phyloP scores from a whole-genome alignment of 257 asterid genomes.

The Oldenlandia corymbosa region DNA sequence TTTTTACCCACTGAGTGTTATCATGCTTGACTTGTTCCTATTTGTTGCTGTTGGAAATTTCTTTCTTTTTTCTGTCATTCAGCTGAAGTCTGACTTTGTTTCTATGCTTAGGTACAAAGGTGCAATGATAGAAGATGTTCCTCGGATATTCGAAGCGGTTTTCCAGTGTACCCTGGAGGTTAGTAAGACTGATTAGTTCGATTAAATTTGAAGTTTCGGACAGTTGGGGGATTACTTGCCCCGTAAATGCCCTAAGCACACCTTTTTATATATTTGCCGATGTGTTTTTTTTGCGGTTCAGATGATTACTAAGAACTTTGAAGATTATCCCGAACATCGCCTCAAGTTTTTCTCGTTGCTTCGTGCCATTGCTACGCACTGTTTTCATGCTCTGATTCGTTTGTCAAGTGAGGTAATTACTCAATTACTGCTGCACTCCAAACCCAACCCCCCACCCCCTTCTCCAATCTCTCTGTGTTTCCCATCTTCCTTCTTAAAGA shows the following conservation, averaged over 20 bases:
- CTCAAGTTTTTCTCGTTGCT: slow-evolving; percentile 93
- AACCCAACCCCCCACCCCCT: background rate
- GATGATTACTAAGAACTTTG: slow-evolving; percentile 98
- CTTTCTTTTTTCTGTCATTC: background rate
- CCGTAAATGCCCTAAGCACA: background rate
- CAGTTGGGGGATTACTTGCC: too few relatives aligned
- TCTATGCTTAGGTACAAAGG: slow-evolving; percentile 59
- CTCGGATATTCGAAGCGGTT: slow-evolving; percentile 93
- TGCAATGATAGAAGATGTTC: slow-evolving; percentile 92
- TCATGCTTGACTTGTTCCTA: too few relatives aligned
- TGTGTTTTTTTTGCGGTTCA: slow-evolving; percentile 19
- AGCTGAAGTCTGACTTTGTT: slow-evolving; percentile 6
- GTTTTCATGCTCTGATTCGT: slow-evolving; percentile 85
- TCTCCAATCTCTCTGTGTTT: background rate
- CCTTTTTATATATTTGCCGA: background rate
- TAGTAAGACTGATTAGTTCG: background rate
- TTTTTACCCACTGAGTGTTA: too few relatives aligned
- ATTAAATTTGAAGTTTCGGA: background rate
- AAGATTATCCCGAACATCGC: slow-evolving; percentile 98
- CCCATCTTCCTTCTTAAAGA: background rate
- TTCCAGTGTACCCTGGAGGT: slow-evolving; percentile 99
- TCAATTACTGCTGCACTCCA: background rate
- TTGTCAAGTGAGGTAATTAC: slow-evolving; percentile 79
- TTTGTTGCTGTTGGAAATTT: background rate
- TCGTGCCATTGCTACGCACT: slow-evolving; percentile 87